Percentiles rank a stretch among this genome's conserved stretches.
Evolutionary conservation across 202 grass and related monocot species (phyloP).

Genomic region (Eragrostis tef): DNA sequence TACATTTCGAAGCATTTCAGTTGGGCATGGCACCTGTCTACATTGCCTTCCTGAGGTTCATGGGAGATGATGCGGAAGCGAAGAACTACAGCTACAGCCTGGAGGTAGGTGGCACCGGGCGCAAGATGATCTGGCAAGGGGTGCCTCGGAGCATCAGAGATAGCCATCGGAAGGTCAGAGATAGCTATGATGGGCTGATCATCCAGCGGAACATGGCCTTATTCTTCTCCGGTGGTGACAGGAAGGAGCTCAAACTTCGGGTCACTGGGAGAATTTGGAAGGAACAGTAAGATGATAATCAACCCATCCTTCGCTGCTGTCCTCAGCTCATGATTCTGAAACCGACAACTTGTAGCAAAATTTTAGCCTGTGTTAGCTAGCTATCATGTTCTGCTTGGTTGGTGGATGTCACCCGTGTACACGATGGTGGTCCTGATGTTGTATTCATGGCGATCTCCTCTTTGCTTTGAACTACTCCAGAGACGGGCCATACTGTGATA

Average conservation of each 20-base stretch:
- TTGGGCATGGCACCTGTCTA: conserved; percentile 78
- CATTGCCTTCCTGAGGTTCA: conserved; percentile 93
- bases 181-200: conserved; percentile 92
- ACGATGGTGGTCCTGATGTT: conserved; percentile 26
- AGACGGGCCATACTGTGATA: conserved; percentile 45
- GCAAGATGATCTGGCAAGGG: conserved; percentile 95
- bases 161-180: conserved; percentile 83
- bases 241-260: conserved; percentile 89
- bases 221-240: conserved; percentile 88
- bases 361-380: conserved; percentile 31
- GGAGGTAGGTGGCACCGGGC: conserved; percentile 86
- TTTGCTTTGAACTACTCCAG: conserved; percentile 33
- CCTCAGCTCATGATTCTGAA: conserved; percentile 32
- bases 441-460: conserved; percentile 35
- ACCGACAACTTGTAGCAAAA: background rate
- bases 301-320: background rate
- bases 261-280: conserved; percentile 98
- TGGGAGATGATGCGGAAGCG: conserved; percentile 84
- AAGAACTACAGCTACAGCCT: conserved; percentile 95
- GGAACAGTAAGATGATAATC: conserved; percentile 56
- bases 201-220: conserved; percentile 95
- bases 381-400: conserved; percentile 25
- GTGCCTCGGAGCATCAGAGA: conserved; percentile 87
- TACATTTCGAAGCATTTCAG: conserved; percentile 98
- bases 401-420: conserved; percentile 21